Conservation (phyloP, 2,329 filamentous ascomycete species). For the Diaporthe capsici region DNA sequence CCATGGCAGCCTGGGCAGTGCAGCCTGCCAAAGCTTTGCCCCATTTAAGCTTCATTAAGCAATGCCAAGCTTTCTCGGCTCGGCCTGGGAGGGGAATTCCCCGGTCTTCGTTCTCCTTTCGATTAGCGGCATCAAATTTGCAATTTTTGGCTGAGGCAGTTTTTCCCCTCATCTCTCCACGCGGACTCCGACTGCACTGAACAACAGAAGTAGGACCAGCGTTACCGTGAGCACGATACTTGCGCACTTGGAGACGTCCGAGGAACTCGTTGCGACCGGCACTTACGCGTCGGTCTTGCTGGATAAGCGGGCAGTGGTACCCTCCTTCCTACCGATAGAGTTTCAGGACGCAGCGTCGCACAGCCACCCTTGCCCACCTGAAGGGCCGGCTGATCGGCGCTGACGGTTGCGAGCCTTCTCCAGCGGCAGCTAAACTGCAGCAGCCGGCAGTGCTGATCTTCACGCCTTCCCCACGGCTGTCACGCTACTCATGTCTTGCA, state of each 20-base stretch:
- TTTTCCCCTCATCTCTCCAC: neutral
- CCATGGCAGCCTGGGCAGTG: conserved; percentile 20
- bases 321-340: conserved; percentile 14
- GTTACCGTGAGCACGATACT: neutral
- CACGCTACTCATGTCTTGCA: conserved; percentile 15
- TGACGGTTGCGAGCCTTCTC: neutral
- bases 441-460: conserved; percentile 5
- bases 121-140: conserved; percentile 13
- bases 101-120: neutral
- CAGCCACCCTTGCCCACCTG: conserved; percentile 29
- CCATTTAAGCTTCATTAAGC: conserved; percentile 20
- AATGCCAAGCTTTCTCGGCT: conserved; percentile 35
- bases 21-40: conserved; percentile 19
- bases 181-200: neutral
- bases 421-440: conserved; percentile 10
- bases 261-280: neutral
- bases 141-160: neutral
- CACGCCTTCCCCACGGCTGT: neutral
- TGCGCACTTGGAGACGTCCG: conserved; percentile 14
- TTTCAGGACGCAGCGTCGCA: conserved; percentile 16
- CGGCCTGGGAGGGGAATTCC: neutral
- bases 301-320: neutral
- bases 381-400: conserved; percentile 28
- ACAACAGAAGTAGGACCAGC: neutral
- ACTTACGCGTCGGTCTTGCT: conserved; percentile 17